Evolutionary conservation across 257 asterid genomes (phyloP).

Genomic region (Capsicum rhomboideum): DNA sequence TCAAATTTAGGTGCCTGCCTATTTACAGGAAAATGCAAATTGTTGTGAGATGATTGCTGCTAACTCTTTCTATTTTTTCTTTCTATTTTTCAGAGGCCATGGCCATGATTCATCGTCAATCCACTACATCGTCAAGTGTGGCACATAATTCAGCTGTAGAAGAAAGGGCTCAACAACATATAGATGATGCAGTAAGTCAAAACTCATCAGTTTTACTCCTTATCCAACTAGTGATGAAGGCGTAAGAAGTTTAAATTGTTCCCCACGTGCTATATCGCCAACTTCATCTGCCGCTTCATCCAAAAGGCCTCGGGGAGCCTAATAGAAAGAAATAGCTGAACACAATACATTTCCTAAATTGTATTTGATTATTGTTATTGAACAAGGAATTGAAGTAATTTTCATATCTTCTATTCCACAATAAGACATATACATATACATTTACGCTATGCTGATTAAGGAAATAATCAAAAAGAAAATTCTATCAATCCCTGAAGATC

Average conservation of each 20-base stretch:
- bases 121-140: background rate
- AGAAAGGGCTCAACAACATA: background rate
- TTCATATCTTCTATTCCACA: too few relatives aligned
- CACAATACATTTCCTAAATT: too few relatives aligned
- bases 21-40: background rate
- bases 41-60: too few relatives aligned
- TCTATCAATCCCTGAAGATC: too few relatives aligned
- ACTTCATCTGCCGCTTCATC: background rate
- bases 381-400: too few relatives aligned
- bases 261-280: background rate
- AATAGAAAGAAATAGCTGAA: too few relatives aligned
- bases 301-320: too few relatives aligned
- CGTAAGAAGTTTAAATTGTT: background rate
- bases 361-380: too few relatives aligned
- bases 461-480: too few relatives aligned
- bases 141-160: background rate
- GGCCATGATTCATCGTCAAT: background rate
- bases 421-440: too few relatives aligned
- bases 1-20: too few relatives aligned
- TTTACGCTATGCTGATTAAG: too few relatives aligned
- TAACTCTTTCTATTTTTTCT: background rate
- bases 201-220: background rate
- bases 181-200: background rate
- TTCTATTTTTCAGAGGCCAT: background rate
- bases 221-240: background rate